Percentiles rank a stretch among this genome's conserved stretches.
These are phyloP conservation scores for Telopea speciosissima DNA, from an alignment of 177 flowering plant genomes.

Conservation along the genomic window DNA sequence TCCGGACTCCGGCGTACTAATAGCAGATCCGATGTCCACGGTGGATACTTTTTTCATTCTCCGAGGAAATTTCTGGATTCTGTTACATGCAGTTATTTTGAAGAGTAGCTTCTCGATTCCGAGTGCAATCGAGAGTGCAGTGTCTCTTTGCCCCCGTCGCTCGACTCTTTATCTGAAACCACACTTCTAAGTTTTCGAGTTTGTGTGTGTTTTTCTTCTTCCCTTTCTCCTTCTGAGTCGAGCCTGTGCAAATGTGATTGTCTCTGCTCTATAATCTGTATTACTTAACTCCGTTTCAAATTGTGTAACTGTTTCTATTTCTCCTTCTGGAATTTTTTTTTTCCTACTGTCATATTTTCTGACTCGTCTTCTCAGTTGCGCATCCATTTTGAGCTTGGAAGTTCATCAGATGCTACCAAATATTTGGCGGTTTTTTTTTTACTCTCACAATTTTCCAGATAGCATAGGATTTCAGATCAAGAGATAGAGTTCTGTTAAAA, in stretches of 20 bases:
- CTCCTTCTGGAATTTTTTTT: too few species aligned
- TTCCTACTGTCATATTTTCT: background rate
- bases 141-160: background rate
- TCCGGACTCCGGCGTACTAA: background rate
- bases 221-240: background rate
- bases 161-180: background rate
- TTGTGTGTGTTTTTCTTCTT: background rate
- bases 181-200: background rate
- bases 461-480: background rate
- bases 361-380: background rate
- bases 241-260: background rate
- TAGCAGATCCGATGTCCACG: background rate
- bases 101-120: background rate
- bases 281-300: too few species aligned
- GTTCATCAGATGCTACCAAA: background rate
- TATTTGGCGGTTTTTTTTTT: background rate
- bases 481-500: background rate
- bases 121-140: background rate
- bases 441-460: background rate
- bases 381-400: background rate
- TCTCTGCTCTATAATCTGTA: too few species aligned
- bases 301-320: too few species aligned
- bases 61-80: background rate
- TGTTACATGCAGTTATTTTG: background rate
- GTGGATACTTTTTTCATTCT: background rate